Evolutionary conservation across 176 grass and related monocot species (phyloP).

Genomic region (Rhynchospora breviuscula): DNA sequence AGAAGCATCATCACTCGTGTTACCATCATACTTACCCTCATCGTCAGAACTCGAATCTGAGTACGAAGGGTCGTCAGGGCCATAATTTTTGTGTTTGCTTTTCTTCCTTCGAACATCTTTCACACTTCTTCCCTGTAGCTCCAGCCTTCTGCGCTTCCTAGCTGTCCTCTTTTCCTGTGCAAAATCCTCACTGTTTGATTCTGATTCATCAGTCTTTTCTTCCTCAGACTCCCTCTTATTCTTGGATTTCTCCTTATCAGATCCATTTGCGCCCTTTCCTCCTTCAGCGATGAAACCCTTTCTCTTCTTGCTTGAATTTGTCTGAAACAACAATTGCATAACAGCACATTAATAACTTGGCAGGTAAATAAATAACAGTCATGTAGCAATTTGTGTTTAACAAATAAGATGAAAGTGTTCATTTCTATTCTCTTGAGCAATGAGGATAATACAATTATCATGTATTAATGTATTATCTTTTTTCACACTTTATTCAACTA

Average conservation of each 20-base stretch:
- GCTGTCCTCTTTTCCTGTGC: conserved; percentile 55
- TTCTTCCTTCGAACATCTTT: conserved; percentile 56
- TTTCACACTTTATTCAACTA: neutral
- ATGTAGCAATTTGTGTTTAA: neutral
- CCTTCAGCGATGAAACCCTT: conserved; percentile 40
- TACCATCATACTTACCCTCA: conserved; percentile 33
- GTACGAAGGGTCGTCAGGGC: conserved; percentile 38
- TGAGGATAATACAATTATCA: conserved; percentile 9
- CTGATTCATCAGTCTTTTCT: conserved; percentile 38
- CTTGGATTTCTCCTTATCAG: conserved; percentile 36
- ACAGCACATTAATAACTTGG: conserved; percentile 13
- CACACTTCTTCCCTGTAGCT: conserved; percentile 42
- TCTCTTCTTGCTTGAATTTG: conserved; percentile 59
- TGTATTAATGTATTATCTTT: conserved; percentile 3
- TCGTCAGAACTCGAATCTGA: conserved; percentile 58
- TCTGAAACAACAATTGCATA: conserved; percentile 47
- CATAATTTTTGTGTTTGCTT: conserved; percentile 32
- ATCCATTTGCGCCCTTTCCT: conserved; percentile 20
- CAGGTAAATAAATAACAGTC: neutral
- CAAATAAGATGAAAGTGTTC: neutral
- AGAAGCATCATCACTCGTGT: conserved; percentile 18
- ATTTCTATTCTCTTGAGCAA: neutral
- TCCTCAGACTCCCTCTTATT: conserved; percentile 44
- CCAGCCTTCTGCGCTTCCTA: conserved; percentile 57
- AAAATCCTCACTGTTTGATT: conserved; percentile 48